phyloP scores from a whole-genome alignment of 768 basidiomycete species.

The Russula ochroleuca region DNA sequence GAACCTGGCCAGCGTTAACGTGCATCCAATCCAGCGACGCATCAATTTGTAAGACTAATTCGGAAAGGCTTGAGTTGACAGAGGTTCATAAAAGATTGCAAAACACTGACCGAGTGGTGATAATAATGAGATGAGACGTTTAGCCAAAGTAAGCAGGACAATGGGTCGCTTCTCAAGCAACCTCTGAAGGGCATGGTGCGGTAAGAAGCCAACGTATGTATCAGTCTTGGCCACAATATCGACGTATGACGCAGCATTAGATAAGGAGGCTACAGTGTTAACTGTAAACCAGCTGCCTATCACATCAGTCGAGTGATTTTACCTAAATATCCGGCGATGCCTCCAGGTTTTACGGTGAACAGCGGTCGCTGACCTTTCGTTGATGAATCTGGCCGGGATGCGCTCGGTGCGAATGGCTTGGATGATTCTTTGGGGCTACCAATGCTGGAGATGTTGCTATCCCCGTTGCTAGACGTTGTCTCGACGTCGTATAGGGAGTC shows the following conservation, averaged over 20 bases:
- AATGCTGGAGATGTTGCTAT: constrained; percentile 20
- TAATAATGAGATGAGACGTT: constrained; percentile 90
- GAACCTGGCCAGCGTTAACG: constrained; percentile 89
- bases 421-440: constrained; percentile 16
- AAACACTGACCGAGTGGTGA: constrained; percentile 74
- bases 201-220: constrained; percentile 94
- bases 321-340: constrained; percentile 96
- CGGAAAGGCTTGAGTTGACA: background rate
- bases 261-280: constrained; percentile 66
- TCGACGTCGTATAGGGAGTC: constrained; percentile 23
- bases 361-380: constrained; percentile 54
- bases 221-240: constrained; percentile 97
- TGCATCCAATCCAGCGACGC: constrained; percentile 98
- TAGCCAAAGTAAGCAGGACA: constrained; percentile 90
- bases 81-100: background rate
- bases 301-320: constrained; percentile 24
- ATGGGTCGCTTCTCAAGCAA: constrained; percentile 93
- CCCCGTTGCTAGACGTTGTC: constrained; percentile 18
- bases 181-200: constrained; percentile 81
- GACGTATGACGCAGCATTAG: constrained; percentile 90
- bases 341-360: constrained; percentile 95
- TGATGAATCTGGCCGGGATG: constrained; percentile 36
- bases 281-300: background rate
- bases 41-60: constrained; percentile 89
- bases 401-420: constrained; percentile 28